Base-by-base conservation (phyloP, 2,329 filamentous ascomycete species). In the Xylogone sp. region DNA sequence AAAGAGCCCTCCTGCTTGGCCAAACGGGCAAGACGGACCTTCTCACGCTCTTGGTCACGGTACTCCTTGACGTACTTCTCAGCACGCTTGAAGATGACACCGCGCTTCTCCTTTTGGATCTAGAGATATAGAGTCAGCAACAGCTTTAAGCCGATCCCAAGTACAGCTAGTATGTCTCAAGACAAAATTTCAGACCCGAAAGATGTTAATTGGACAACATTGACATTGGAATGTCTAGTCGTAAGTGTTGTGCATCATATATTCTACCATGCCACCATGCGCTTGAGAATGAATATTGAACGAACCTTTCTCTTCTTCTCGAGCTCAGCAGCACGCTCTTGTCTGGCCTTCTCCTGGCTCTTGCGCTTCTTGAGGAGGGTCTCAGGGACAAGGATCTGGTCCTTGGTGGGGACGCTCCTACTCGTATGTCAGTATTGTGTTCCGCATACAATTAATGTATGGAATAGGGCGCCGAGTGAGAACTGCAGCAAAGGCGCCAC, bases 351-450 rank as follows among this genome's bases (percentile, higher is more conserved):
- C 86, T 99, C 94, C 81, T 97, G 93, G 76, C 85, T 90, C 91
- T 99, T 99, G 82, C 94, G 90, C 90, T 99, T 99, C 89, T 99
- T 99, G 76, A 99, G 86, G 71, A 99, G 90, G 69, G 94, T 99
- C 90, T 99, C 94, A 67, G 94, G 94, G 73, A 97, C 90, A 75
- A 97, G 83, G 75, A 99, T 86, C 76, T 97, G 88, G 76, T 97
- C 90, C 77, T 92, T 79, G 75, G 91, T 96, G 65, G 94, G 90
- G 71, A 96, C 89, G 78, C 85, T 86, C 79, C 91, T 96, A 72
- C 70, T 72, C 10, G 84, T 74, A 90, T 86, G 88, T 90, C 84
- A 89, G 87, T 89, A 85, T 82, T 79, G 21, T 57, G 79, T 83
- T 82, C 85, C 79, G 73, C 77, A 82, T 77, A 81, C 78, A 70